Evolutionary conservation across 345 rosid genomes (phyloP).

Genomic region (Moricandia moricandioides): DNA sequence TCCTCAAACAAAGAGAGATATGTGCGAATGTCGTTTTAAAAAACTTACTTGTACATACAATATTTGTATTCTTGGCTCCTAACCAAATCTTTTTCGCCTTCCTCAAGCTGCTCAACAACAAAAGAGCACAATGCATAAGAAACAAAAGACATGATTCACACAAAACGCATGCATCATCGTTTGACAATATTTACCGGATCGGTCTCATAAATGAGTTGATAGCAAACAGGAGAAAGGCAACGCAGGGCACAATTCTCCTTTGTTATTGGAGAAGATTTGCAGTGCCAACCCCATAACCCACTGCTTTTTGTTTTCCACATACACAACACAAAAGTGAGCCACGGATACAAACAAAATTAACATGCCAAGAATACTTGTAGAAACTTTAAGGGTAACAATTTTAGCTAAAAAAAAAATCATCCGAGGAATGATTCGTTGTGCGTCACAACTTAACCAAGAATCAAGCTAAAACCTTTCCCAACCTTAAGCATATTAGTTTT

Average conservation of each 20-base stretch:
- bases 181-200: constrained; percentile 51
- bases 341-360: not conserved
- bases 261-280: constrained; percentile 59
- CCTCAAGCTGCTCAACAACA: constrained; percentile 59
- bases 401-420: not conserved
- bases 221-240: constrained; percentile 74
- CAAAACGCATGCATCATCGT: constrained; percentile 7
- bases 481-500: no score
- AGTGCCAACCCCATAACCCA: constrained; percentile 78
- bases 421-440: not conserved
- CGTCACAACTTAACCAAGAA: not conserved
- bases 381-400: not conserved
- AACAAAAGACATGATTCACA: not conserved
- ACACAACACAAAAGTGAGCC: constrained; percentile 29
- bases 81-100: constrained; percentile 70
- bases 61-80: constrained; percentile 81
- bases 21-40: not conserved
- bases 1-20: not conserved
- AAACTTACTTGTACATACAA: constrained; percentile 72
- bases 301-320: constrained; percentile 43
- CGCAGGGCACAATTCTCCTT: constrained; percentile 79
- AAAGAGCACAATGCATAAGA: not conserved
- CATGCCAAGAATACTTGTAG: not conserved
- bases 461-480: not conserved
- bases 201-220: constrained; percentile 66